phyloP scores from a whole-genome alignment of 768 basidiomycete species.

The Boletus vermiculosoides region DNA sequence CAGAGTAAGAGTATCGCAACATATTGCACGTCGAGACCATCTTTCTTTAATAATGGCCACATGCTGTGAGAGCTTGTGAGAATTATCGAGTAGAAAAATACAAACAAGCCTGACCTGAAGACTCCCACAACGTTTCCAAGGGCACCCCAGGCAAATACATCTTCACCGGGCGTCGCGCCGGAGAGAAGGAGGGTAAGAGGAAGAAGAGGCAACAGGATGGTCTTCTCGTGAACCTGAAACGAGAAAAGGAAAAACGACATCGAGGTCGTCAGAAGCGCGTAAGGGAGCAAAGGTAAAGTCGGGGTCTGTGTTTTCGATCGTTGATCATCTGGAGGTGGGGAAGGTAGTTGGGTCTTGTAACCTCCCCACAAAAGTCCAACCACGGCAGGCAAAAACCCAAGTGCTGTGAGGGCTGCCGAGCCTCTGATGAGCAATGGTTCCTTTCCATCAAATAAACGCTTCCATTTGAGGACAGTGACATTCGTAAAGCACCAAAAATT shows the following conservation, averaged over 20 bases:
- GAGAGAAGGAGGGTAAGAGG: constrained; percentile 80
- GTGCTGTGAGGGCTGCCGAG: constrained; percentile 61
- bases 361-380: constrained; percentile 42
- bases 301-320: constrained; percentile 38
- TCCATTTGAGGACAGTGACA: constrained; percentile 81
- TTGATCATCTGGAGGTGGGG: background rate
- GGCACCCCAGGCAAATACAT: constrained; percentile 31
- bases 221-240: constrained; percentile 96
- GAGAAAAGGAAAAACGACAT: constrained; percentile 96
- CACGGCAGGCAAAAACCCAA: constrained; percentile 69
- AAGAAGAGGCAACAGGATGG: constrained; percentile 80
- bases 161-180: constrained; percentile 32
- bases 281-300: constrained; percentile 70
- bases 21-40: constrained; percentile 77
- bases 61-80: constrained; percentile 54
- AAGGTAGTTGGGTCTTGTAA: constrained; percentile 28
- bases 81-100: background rate
- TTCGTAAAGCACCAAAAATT: constrained; percentile 98
- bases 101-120: constrained; percentile 64
- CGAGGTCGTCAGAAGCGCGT: constrained; percentile 74
- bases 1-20: constrained; percentile 65
- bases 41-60: constrained; percentile 85
- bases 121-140: constrained; percentile 76
- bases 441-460: constrained; percentile 38
- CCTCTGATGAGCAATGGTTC: constrained; percentile 57